Conservation (phyloP, 805 yeast species). For the Teunomyces aglyptinius region DNA sequence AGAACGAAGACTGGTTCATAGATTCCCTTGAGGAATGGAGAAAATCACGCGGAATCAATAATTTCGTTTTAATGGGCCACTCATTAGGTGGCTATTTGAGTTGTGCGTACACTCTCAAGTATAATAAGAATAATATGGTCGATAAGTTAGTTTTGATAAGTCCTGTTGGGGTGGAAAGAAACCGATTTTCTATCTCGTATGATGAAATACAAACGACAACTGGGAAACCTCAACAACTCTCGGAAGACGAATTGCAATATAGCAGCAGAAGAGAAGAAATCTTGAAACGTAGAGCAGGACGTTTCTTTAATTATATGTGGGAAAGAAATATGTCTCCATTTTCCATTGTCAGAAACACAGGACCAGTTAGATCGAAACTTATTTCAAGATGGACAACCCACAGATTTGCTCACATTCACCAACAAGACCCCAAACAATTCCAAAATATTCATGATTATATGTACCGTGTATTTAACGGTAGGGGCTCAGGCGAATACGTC, state of each 20-base stretch:
- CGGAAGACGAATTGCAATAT: constrained; percentile 6
- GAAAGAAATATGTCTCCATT: constrained; percentile 54
- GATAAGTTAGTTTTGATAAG: constrained; percentile 40
- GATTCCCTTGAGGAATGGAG: constrained; percentile 46
- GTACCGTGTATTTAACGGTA: constrained; percentile 50
- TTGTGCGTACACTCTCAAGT: constrained; percentile 42
- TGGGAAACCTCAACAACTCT: constrained; percentile 12
- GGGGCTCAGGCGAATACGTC: constrained; percentile 65
- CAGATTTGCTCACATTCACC: constrained; percentile 42
- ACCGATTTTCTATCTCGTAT: constrained; percentile 23
- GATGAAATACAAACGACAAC: constrained; percentile 21
- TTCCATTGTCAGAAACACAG: constrained; percentile 45
- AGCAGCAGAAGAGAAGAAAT: constrained; percentile 9
- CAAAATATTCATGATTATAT: constrained; percentile 53
- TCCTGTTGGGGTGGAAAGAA: constrained; percentile 45
- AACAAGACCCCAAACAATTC: constrained; percentile 28
- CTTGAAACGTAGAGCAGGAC: constrained; percentile 14
- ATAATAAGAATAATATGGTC: constrained; percentile 32
- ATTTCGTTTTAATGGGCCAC: constrained; percentile 41
- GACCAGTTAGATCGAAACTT: constrained; percentile 53
- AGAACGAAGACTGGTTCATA: constrained; percentile 43
- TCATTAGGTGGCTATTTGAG: constrained; percentile 47
- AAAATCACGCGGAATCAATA: constrained; percentile 30
- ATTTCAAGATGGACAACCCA: constrained; percentile 54
- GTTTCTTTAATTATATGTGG: constrained; percentile 48